Conservation (phyloP, 345 rosid species). For the Gossypium rotundifolium region DNA sequence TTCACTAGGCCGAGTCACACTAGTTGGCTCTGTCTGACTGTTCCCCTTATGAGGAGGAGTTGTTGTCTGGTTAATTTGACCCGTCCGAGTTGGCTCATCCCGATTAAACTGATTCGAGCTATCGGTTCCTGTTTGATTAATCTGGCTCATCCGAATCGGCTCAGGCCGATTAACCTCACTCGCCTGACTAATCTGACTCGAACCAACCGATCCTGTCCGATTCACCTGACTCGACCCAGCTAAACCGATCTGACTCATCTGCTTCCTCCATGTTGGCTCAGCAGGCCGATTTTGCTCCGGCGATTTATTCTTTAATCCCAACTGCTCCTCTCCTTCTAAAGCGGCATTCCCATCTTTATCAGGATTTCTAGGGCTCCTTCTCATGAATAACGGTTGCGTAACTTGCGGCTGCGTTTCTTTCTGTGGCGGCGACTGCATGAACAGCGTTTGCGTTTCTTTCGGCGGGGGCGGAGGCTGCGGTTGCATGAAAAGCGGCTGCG, state of each 20-base stretch:
- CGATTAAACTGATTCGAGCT: constrained; percentile 2
- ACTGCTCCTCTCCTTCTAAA: constrained; percentile 20
- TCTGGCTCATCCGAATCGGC: background rate
- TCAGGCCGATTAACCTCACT: background rate
- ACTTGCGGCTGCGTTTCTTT: background rate
- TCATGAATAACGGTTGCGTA: background rate
- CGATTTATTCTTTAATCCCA: constrained; percentile 20
- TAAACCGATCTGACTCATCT: background rate
- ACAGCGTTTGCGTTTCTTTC: constrained; percentile 3
- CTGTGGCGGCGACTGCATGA: constrained; percentile 7
- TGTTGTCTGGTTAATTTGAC: constrained; percentile 9
- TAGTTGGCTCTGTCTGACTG: constrained; percentile 17
- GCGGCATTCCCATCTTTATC: background rate
- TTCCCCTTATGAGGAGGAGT: constrained; percentile 1
- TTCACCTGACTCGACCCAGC: constrained; percentile 6
- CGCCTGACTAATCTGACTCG: background rate
- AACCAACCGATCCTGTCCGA: background rate
- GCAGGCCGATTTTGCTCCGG: constrained; percentile 14
- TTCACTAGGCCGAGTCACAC: constrained; percentile 17
- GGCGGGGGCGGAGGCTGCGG: constrained; percentile 16
- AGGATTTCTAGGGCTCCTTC: constrained; percentile 8
- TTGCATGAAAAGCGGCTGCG: constrained; percentile 16
- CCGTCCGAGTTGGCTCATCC: constrained; percentile 2
- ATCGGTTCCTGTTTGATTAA: background rate
- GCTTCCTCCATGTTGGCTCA: constrained; percentile 18